Conservation (phyloP, 2,329 filamentous ascomycete genomes). For the Pseudofabraea citricarpa region DNA sequence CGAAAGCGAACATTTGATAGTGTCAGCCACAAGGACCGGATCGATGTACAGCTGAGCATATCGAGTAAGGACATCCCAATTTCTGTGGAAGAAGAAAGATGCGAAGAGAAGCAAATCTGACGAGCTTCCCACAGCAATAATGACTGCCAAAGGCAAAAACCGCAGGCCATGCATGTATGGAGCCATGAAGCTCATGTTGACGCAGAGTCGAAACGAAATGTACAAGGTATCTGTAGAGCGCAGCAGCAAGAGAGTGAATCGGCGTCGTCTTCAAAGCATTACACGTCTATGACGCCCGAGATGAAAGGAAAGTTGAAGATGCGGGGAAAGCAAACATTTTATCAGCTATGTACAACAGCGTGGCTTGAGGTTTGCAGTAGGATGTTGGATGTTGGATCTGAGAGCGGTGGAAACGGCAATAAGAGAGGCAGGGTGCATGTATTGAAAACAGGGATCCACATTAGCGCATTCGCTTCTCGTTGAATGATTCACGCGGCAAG, state of each 20-base stretch:
- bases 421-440: neutral
- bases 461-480: neutral
- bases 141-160: neutral
- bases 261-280: too few species aligned
- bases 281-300: too few species aligned
- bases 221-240: too few species aligned
- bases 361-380: neutral
- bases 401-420: neutral
- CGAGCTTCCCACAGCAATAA: neutral
- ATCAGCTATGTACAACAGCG: too few species aligned
- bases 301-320: too few species aligned
- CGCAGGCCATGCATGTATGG: too few species aligned
- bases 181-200: too few species aligned
- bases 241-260: too few species aligned
- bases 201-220: too few species aligned
- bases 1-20: neutral
- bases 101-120: slow-evolving; percentile 3
- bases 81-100: slow-evolving; percentile 5
- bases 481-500: slow-evolving; percentile 16
- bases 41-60: slow-evolving; percentile 7
- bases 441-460: neutral
- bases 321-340: too few species aligned
- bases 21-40: slow-evolving; percentile 6
- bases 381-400: neutral
- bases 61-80: slow-evolving; percentile 5